Percentiles rank a stretch among this genome's conserved stretches.
Conservation (phyloP, 2,329 filamentous ascomycete genomes). For the Lasiodiplodia sp. region DNA sequence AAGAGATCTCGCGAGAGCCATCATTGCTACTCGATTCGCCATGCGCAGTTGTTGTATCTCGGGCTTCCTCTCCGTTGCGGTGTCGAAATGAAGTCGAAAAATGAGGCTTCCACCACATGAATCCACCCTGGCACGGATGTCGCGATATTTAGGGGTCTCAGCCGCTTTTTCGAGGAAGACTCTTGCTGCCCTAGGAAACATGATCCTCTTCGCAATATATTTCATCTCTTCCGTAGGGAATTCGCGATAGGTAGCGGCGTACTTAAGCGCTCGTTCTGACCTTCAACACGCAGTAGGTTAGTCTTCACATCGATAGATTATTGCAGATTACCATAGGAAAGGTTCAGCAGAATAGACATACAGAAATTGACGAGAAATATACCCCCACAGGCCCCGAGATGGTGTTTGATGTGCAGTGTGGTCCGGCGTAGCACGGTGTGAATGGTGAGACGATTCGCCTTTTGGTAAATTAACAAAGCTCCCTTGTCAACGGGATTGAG, state of each 20-base stretch:
- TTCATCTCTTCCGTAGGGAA: too few relatives aligned
- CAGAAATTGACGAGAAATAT: background rate
- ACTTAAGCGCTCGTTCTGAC: too few relatives aligned
- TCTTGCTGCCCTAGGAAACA: too few relatives aligned
- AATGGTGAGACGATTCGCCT: too few relatives aligned
- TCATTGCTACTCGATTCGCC: background rate
- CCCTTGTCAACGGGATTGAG: too few relatives aligned
- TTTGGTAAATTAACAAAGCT: too few relatives aligned
- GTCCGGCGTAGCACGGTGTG: too few relatives aligned
- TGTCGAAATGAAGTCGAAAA: background rate
- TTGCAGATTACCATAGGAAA: background rate
- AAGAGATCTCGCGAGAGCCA: background rate
- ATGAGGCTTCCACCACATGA: background rate
- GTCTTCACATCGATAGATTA: too few relatives aligned
- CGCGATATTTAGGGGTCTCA: background rate
- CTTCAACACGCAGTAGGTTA: too few relatives aligned
- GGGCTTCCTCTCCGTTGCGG: background rate
- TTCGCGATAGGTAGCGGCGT: too few relatives aligned
- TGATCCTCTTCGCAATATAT: too few relatives aligned
- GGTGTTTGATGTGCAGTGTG: too few relatives aligned
- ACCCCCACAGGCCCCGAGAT: background rate
- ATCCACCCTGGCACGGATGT: background rate
- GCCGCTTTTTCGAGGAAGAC: background rate
- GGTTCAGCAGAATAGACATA: background rate
- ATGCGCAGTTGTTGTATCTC: rapidly evolving